A percentile compares a stretch with the other conserved stretches of the same genome.
Conservation (phyloP, 176 grass and related monocot genomes). For the Eragrostis curvula region DNA sequence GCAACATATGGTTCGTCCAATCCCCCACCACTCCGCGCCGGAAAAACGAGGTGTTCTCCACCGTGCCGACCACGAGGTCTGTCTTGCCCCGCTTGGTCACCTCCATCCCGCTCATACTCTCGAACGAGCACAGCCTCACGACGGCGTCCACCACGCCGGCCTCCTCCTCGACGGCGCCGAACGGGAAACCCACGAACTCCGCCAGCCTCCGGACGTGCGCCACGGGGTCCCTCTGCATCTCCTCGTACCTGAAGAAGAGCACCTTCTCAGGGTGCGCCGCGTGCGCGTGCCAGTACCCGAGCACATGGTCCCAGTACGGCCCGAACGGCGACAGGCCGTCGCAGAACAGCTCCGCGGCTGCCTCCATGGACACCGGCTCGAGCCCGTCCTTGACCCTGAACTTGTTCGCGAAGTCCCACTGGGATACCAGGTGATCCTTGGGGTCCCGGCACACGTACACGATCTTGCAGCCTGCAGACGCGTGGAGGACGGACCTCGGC, state of each 20-base stretch:
- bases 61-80: neutral
- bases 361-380: neutral
- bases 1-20: slow-evolving; percentile 31
- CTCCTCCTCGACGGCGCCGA: slow-evolving; percentile 4
- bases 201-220: slow-evolving; percentile 21
- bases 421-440: slow-evolving; percentile 27
- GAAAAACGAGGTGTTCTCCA: slow-evolving; percentile 7
- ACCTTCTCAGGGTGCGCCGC: neutral
- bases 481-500: neutral
- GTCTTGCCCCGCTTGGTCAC: slow-evolving; percentile 21
- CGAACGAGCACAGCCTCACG: slow-evolving; percentile 37
- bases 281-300: slow-evolving; percentile 34
- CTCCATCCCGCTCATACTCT: slow-evolving; percentile 12
- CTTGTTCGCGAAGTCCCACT: slow-evolving; percentile 7
- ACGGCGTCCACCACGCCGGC: neutral
- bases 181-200: neutral
- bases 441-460: slow-evolving; percentile 39
- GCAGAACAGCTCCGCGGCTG: neutral
- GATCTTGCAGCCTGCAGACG: slow-evolving; percentile 11
- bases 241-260: slow-evolving; percentile 46
- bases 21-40: slow-evolving; percentile 26
- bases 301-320: slow-evolving; percentile 38
- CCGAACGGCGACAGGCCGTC: slow-evolving; percentile 14
- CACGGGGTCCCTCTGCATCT: neutral
- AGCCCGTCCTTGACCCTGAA: neutral